phyloP scores from a whole-genome alignment of 1,284 basidiomycete genomes.

The Sutorius eximius region DNA sequence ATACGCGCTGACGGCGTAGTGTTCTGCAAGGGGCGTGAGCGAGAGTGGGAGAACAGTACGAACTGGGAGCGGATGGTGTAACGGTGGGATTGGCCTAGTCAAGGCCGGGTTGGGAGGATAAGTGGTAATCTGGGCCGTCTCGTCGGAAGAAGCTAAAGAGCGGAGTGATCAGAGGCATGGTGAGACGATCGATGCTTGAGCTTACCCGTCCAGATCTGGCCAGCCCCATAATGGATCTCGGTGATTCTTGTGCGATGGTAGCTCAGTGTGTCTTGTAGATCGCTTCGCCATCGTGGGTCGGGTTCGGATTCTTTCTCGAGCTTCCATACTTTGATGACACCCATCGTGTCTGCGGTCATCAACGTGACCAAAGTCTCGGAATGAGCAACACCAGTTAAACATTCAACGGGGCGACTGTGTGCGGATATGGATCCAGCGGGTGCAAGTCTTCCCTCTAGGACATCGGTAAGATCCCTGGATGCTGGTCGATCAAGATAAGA shows the following conservation, averaged over 20 bases:
- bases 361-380: constrained; percentile 51
- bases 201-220: constrained; percentile 83
- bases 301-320: constrained; percentile 48
- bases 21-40: constrained; percentile 57
- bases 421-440: constrained; percentile 67
- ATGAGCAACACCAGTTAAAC: constrained; percentile 49
- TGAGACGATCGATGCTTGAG: constrained; percentile 1
- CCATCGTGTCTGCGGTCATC: constrained; percentile 87
- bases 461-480: constrained; percentile 60
- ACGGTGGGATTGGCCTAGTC: constrained; percentile 44
- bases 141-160: constrained; percentile 78
- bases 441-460: constrained; percentile 43
- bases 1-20: constrained; percentile 76
- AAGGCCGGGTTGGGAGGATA: constrained; percentile 31
- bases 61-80: constrained; percentile 68
- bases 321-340: constrained; percentile 76
- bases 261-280: constrained; percentile 56
- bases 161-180: neutral
- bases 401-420: constrained; percentile 72
- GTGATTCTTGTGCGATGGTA: constrained; percentile 82
- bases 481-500: neutral
- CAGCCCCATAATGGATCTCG: constrained; percentile 62
- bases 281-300: constrained; percentile 52
- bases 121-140: constrained; percentile 66
- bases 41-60: constrained; percentile 71